Evolutionary conservation across 371 early-diverging fungal species (phyloP).

Genomic region (Thermomucor indicae-seudaticae): DNA sequence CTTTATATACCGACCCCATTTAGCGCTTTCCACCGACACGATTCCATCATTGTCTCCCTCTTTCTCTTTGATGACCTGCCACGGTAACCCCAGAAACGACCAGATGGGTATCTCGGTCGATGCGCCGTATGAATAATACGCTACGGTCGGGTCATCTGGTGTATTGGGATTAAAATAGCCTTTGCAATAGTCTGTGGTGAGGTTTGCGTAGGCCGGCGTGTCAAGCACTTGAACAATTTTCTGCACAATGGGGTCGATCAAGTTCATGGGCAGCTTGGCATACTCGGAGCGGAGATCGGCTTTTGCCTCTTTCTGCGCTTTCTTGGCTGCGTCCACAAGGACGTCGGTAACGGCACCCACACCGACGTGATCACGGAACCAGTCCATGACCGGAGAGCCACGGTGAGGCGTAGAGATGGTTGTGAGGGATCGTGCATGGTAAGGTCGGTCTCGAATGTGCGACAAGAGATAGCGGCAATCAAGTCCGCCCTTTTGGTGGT

Average conservation of each 20-base stretch:
- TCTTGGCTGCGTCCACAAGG: constrained; percentile 11
- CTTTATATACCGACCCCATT: constrained; percentile 84
- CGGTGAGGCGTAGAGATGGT: constrained; percentile 92
- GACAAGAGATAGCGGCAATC: constrained; percentile 84
- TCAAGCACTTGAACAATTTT: constrained; percentile 56
- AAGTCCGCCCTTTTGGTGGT: constrained; percentile 65
- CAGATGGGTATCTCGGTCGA: constrained; percentile 47
- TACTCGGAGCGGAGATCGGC: too few species aligned
- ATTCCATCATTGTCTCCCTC: constrained; percentile 95
- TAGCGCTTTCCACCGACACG: constrained; percentile 73
- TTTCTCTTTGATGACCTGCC: constrained; percentile 63
- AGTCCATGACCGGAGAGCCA: constrained; percentile 89
- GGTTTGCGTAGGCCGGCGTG: constrained; percentile 83
- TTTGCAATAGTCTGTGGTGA: constrained; percentile 82
- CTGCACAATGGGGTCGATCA: constrained; percentile 13
- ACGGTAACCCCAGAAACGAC: constrained; percentile 60
- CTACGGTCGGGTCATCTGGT: constrained; percentile 68
- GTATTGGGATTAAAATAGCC: constrained; percentile 84
- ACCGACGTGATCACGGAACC: constrained; percentile 77
- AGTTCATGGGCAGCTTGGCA: constrained; percentile 7
- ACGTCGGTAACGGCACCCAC: constrained; percentile 36
- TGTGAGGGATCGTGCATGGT: constrained; percentile 69
- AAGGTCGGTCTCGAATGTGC: constrained; percentile 64
- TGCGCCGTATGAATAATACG: constrained; percentile 81
- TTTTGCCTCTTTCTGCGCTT: constrained; percentile 16